Conservation (phyloP, 305 asterid genomes). For the Ilex paraguariensis region DNA sequence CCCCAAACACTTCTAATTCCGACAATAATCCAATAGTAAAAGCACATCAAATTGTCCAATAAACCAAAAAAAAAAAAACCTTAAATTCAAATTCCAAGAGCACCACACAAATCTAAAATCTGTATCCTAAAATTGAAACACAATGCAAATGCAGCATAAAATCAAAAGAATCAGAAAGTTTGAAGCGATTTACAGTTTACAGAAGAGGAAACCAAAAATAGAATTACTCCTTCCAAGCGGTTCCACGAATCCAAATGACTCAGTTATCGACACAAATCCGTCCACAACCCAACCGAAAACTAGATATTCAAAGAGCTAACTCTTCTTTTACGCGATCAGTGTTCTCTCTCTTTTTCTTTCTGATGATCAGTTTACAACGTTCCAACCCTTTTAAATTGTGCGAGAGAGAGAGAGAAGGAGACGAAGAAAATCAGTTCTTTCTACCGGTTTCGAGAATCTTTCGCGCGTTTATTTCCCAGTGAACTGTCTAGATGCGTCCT, state of each 20-base stretch:
- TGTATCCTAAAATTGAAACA: neutral
- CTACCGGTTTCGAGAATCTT: conserved; percentile 59
- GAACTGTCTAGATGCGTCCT: conserved; percentile 23
- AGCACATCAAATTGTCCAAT: neutral
- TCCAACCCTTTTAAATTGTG: conserved; percentile 16
- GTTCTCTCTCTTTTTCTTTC: neutral
- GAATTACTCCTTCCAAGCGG: conserved; percentile 27
- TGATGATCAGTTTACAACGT: neutral
- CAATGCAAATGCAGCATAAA: neutral
- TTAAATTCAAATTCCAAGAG: no score
- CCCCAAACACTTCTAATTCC: no score
- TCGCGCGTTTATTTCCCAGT: conserved; percentile 41
- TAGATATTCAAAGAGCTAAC: conserved; percentile 10
- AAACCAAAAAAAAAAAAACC: neutral
- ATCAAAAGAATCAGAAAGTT: neutral
- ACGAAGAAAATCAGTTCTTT: neutral
- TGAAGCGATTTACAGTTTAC: conserved; percentile 25
- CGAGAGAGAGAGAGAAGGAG: no score
- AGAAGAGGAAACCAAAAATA: conserved; percentile 3
- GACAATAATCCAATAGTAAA: no score
- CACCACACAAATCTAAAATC: no score
- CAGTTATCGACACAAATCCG: conserved; percentile 30
- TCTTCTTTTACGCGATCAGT: conserved; percentile 3
- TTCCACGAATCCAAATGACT: conserved; percentile 47
- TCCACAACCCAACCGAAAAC: conserved; percentile 40